Base-by-base conservation (phyloP, 106 monocot species). In the Dioscorea alata region DNA sequence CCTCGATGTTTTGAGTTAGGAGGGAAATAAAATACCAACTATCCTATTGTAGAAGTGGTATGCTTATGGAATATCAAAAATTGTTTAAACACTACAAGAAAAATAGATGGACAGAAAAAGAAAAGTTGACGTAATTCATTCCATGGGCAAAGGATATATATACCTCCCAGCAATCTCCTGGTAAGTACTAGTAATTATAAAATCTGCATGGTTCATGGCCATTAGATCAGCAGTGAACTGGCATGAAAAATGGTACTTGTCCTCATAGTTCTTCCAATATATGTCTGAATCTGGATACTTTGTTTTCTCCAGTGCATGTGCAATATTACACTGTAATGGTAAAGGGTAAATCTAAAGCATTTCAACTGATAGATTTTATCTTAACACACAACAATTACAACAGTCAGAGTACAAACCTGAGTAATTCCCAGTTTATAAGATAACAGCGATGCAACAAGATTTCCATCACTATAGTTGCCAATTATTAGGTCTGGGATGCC, bases 251-350 rank as follows among this genome's bases (percentile, higher is more conserved):
- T 96, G 91, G 81, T 92, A 92, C 69, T 91, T 88, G 18, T 89
- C 82, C 42, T 96, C 95, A 31, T 73, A 86, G 19, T 75, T 86
- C 74, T 86, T 86, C 95, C 95, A 92, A 49, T 84, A 96, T 68
- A 96, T 91, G 71, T 96, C 95, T 32, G 95, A 96, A 61, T 96
- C 91, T 63, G 95, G 95, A 70, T 96, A 96, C 66, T 96, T 96
- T 2, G 95, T 96, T 78, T 96, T 96, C 88, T 96, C 95, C 63
- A 96, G 59, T 13, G 95, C 95, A 82, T 96, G 95, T 25, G 95
- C 95, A 70, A 96, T 96, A 63, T 82, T 91, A 61, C 95, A 96
- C 95, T 96, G 67, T 57, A 81, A 13, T 69, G 42, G 66, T 32
- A 9, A 63, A 69, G 19, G 15, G 67, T 2, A 67, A 23, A 24